Base-by-base conservation (phyloP, 441 rosid species). In the Cnidoscolus chayamansa region DNA sequence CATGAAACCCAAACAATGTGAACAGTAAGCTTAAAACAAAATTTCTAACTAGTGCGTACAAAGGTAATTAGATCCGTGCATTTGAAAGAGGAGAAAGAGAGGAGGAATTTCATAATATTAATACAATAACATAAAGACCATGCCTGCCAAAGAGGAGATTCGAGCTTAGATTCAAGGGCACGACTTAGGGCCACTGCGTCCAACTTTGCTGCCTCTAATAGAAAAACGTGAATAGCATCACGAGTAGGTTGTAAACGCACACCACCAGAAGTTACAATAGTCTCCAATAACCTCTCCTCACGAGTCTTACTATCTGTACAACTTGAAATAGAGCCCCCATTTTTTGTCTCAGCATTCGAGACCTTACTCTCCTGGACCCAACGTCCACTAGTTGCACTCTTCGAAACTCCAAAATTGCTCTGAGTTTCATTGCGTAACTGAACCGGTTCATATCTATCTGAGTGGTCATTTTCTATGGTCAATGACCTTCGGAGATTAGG, bases 201-300 rank as follows among this genome's bases (percentile, higher is more conserved):
- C 85, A 90, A 76, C 83, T 93, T 95, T 45, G 87, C 88, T 74
- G 97, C 98, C 85, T 93, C 97, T 67, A 77, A 67, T 47, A 95
- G 90, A 79, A 95, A 90, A 76, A 82, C 87, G 72, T 90, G 97
- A 79, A 93, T 81, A 47, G 95, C 90, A 84, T 95, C 99, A 55
- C 97, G 90, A 65, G 99, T 93, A 60, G 99, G 99, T 75, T 95
- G 97, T 70, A 95, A 78, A 48, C 99, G 97, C 61, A 95, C 93
- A 74, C 98, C 98, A 65, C 99, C 97, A 68, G 91, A 83, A 77
- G 97, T 93, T 53, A 93, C 97, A 82, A 95, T 82, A 66, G 97
- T 90, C 81, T 95, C 99, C 86, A 95, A 79, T 78, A 95, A 81
- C 76, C 87, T 87, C 76, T 89, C 99, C 75, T 95, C 99, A 67